Evolutionary conservation across 371 early-diverging fungal species (phyloP).

Genomic region (Lichtheimia corymbifera): DNA sequence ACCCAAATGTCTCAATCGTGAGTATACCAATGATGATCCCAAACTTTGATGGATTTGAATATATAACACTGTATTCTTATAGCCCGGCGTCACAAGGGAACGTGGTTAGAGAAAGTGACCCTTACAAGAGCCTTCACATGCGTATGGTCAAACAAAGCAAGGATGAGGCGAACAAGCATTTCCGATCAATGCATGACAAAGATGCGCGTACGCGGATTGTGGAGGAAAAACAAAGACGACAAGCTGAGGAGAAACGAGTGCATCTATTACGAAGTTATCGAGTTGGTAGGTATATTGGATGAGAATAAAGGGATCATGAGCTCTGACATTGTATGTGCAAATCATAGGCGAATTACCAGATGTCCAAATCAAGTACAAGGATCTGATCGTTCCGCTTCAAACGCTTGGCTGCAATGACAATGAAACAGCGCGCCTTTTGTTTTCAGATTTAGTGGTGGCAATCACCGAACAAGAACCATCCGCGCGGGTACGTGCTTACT

Average conservation of each 20-base stretch:
- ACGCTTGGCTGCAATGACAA: conserved; percentile 60
- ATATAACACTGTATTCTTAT: no score
- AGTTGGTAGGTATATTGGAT: conserved; percentile 28
- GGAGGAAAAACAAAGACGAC: conserved; percentile 28
- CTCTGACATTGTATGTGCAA: neutral
- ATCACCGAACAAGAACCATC: conserved; percentile 31
- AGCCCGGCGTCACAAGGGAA: no score
- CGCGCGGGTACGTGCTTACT: neutral
- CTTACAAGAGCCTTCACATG: no score
- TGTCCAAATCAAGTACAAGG: conserved; percentile 66
- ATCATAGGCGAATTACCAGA: conserved; percentile 74
- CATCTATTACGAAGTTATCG: conserved; percentile 66
- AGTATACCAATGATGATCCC: no score
- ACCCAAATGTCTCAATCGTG: no score
- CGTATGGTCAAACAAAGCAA: no score
- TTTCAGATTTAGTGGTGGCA: conserved; percentile 47
- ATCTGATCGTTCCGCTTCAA: conserved; percentile 69
- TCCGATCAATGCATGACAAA: no score
- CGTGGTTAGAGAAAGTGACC: no score
- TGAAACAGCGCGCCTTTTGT: conserved; percentile 63
- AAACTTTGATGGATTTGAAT: no score
- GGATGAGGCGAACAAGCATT: no score
- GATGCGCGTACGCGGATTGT: neutral
- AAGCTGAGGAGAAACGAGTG: conserved; percentile 56
- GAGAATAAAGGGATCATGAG: neutral